Base-by-base conservation (phyloP, 2,329 filamentous ascomycete species). In the Aspergillus tamarii region DNA sequence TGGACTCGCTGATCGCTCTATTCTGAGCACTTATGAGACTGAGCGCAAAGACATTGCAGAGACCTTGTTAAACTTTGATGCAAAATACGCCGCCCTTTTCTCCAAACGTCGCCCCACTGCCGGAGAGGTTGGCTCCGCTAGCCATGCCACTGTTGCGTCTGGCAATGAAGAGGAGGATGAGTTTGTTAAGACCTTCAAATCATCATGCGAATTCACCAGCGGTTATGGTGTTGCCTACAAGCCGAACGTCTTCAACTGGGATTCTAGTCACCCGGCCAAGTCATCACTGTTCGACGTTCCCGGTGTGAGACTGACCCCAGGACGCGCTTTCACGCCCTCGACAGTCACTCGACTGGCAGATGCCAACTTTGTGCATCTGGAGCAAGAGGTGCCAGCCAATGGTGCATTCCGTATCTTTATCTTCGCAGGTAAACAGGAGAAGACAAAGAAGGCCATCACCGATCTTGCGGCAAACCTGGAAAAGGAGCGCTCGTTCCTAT, bases 151-250 rank as follows among this genome's bases (percentile, higher is more conserved):
- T 19, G 64, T 66, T 23, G 67, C 64, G 28, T 74, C 74, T 28
- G 69, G 66, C 36, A 72, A 58, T 3, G 74, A 78, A 59, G 32
- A 55, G 6, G 74, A 79, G 62, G 94, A 94, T 73, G 88, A 91
- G 12, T 97, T 97, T 75, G 88, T 96, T 74, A 90, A 90, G 80
- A 93, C 90, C 0, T 97, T 97, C 84, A 97, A 97, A 77, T 91
- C 92, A 62, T 88, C 89, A 34, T 97, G 93, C 82, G 93, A 95
- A 73, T 96, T 97, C 78, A 97, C 93, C 12, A 93, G 91, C 67
- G 94, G 94, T 63, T 97, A 96, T 76, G 94, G 94, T 64, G 93
- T 97, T 26, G 90, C 89, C 34, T 97, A 97, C 81, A 86, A 89
- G 67, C 84, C 91, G 60, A 97, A 96, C 78, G 80, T 86, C 34